Conservation (phyloP, 164 flowering plant genomes). For the Pachysandra terminalis region DNA sequence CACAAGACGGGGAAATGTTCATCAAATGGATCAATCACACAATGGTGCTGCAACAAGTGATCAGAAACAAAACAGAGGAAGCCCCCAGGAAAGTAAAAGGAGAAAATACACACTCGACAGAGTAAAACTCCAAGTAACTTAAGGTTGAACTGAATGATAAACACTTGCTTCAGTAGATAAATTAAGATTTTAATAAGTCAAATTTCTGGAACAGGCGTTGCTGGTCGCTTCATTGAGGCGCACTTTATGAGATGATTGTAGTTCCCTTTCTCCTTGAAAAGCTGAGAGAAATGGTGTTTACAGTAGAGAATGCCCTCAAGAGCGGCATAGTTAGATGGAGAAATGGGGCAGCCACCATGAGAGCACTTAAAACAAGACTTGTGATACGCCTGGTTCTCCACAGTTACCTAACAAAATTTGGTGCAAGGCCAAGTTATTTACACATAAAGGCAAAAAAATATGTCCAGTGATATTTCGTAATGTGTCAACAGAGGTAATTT, state of each 20-base stretch:
- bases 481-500: no score
- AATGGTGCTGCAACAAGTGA: neutral
- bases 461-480: no score
- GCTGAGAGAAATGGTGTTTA: conserved; percentile 97
- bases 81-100: neutral
- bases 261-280: conserved; percentile 97
- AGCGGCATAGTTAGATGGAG: conserved; percentile 96
- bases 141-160: neutral
- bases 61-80: neutral
- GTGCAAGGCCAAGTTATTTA: neutral
- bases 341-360: conserved; percentile 84
- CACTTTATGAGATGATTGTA: conserved; percentile 89
- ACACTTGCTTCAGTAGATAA: neutral
- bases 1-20: neutral
- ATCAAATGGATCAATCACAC: neutral
- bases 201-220: conserved; percentile 54
- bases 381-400: conserved; percentile 82
- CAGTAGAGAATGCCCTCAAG: conserved; percentile 89
- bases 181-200: conserved; percentile 13
- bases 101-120: neutral
- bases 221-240: conserved; percentile 71
- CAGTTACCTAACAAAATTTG: conserved; percentile 66
- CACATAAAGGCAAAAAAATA: neutral
- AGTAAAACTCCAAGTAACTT: neutral
- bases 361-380: conserved; percentile 97